These are phyloP conservation scores for Erysiphe pulchra DNA, from an alignment of 2,329 filamentous ascomycete genomes.

Conservation along the genomic window DNA sequence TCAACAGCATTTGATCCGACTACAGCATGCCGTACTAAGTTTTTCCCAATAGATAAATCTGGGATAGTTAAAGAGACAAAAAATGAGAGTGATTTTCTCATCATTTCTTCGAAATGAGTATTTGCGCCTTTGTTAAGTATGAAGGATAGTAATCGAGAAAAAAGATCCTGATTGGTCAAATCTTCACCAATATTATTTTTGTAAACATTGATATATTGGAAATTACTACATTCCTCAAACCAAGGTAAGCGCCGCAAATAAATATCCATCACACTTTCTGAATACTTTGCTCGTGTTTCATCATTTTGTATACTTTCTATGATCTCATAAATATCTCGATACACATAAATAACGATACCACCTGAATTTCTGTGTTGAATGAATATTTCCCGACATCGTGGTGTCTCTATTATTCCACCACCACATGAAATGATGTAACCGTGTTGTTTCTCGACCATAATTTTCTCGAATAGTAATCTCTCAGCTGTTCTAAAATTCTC, in stretches of 20 bases:
- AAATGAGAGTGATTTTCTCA: conserved; percentile 53
- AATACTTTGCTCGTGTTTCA: conserved; percentile 75
- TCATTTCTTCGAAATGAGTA: conserved; percentile 26
- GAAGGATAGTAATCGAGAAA: conserved; percentile 43
- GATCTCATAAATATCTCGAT: conserved; percentile 66
- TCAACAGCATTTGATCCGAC: conserved; percentile 86
- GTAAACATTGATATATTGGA: conserved; percentile 62
- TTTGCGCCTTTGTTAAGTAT: conserved; percentile 36
- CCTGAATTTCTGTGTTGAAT: conserved; percentile 46
- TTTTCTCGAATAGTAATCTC: conserved; percentile 42
- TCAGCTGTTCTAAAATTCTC: conserved; percentile 67
- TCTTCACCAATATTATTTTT: conserved; percentile 16
- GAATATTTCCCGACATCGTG: conserved; percentile 53
- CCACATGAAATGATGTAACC: conserved; percentile 81
- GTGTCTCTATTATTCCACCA: conserved; percentile 73
- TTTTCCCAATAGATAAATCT: conserved; percentile 33
- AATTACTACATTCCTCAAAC: conserved; percentile 84
- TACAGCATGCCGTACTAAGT: conserved; percentile 39
- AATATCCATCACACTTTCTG: conserved; percentile 75
- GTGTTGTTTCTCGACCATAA: conserved; percentile 47
- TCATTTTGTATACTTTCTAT: conserved; percentile 74
- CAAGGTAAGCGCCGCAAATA: conserved; percentile 74
- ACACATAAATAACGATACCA: conserved; percentile 67
- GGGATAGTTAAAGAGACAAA: conserved; percentile 81
- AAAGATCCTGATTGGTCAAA: conserved; percentile 26